phyloP scores from a whole-genome alignment of 83 land plant species.

The Picea engelmannii region DNA sequence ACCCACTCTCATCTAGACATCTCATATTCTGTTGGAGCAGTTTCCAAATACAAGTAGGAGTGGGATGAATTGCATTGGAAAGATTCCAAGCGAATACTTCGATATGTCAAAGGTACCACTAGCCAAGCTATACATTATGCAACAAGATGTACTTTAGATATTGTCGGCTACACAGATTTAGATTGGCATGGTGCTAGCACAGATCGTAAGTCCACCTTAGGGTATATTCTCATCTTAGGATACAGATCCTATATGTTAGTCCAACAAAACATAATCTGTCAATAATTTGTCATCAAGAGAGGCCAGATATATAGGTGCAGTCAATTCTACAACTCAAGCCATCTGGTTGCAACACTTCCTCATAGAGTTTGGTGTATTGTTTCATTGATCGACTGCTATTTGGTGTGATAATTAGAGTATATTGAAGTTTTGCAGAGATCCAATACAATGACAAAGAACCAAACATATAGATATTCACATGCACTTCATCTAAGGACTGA shows the following conservation, averaged over 20 bases:
- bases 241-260: neutral
- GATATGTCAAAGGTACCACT: neutral
- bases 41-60: no score
- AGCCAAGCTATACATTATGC: neutral
- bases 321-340: no score
- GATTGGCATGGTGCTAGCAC: neutral
- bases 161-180: neutral
- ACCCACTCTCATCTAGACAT: no score
- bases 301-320: neutral
- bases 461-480: neutral
- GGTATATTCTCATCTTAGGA: neutral
- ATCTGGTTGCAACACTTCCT: neutral
- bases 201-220: neutral
- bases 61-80: no score
- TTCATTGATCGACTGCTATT: neutral
- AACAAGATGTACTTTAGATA: neutral
- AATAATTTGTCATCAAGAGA: neutral
- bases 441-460: neutral
- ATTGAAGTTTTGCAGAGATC: no score
- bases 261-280: neutral
- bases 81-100: neutral
- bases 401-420: neutral
- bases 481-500: neutral
- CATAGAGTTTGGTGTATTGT: neutral
- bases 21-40: no score